Evolutionary conservation across 805 yeast species (phyloP).

Genomic region (Sugiyamaella floridensis): DNA sequence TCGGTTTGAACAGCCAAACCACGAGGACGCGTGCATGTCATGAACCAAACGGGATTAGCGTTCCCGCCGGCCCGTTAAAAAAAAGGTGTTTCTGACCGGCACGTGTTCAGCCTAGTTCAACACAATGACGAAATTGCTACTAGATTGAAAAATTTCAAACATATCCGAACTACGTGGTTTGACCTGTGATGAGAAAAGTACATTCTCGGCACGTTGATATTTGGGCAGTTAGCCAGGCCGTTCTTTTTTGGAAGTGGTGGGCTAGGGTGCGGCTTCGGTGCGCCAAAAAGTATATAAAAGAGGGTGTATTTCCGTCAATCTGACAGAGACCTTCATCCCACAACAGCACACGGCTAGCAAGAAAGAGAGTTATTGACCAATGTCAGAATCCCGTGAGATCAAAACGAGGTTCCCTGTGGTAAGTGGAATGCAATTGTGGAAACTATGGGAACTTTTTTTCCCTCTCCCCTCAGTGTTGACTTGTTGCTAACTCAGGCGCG

Average conservation of each 20-base stretch:
- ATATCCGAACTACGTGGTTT: too few relatives aligned
- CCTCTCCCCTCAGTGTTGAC: background rate
- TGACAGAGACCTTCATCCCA: background rate
- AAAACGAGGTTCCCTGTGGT: conserved; percentile 39
- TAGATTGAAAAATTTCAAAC: too few relatives aligned
- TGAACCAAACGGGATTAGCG: background rate
- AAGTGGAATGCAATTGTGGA: conserved; percentile 15
- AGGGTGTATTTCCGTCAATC: background rate
- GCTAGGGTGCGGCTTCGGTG: background rate
- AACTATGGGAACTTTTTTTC: too few relatives aligned
- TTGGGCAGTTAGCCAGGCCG: too few relatives aligned
- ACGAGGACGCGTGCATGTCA: too few relatives aligned
- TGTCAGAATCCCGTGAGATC: conserved; percentile 22
- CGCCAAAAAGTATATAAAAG: background rate
- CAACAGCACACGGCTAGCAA: background rate
- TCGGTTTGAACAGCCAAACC: background rate
- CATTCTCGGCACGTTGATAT: too few relatives aligned
- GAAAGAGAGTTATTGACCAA: background rate
- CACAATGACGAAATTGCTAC: too few relatives aligned
- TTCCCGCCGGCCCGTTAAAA: too few relatives aligned
- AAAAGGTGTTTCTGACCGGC: too few relatives aligned
- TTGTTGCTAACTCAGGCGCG: conserved; percentile 47
- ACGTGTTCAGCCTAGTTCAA: too few relatives aligned
- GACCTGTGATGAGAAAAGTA: too few relatives aligned
- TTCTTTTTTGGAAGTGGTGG: background rate